Conservation (phyloP, 2,329 filamentous ascomycete species). For the Sporothrix phasma region DNA sequence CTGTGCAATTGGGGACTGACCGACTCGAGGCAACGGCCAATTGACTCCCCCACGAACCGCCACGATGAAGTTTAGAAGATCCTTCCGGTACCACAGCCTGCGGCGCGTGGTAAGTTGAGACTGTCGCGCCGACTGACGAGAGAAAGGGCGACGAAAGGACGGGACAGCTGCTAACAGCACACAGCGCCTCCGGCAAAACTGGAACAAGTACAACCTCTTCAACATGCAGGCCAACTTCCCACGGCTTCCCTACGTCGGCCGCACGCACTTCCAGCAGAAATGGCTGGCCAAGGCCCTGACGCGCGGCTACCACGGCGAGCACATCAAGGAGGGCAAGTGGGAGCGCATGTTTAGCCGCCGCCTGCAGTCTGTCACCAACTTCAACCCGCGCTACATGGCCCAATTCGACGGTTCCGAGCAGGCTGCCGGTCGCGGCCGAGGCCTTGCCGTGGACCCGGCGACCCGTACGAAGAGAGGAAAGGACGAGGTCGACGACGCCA, state of each 20-base stretch:
- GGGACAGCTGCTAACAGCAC: background rate
- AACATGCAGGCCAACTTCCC: slow-evolving; percentile 55
- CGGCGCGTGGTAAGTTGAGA: slow-evolving; percentile 49
- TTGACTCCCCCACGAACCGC: slow-evolving; percentile 12
- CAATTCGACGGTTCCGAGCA: slow-evolving; percentile 70
- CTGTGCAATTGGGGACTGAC: background rate
- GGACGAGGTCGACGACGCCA: slow-evolving; percentile 16
- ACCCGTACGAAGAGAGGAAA: too few species aligned
- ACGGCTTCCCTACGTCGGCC: slow-evolving; percentile 31
- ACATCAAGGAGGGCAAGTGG: slow-evolving; percentile 90
- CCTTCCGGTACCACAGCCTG: slow-evolving; percentile 57
- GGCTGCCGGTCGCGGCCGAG: slow-evolving; percentile 74
- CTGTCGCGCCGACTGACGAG: background rate
- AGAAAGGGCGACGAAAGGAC: background rate
- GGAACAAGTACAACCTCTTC: slow-evolving; percentile 96
- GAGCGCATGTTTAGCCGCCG: slow-evolving; percentile 80
- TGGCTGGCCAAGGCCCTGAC: slow-evolving; percentile 80
- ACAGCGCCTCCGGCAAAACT: slow-evolving; percentile 88
- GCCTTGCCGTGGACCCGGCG: slow-evolving; percentile 30
- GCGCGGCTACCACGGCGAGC: slow-evolving; percentile 87
- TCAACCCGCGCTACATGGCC: slow-evolving; percentile 74
- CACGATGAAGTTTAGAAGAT: slow-evolving; percentile 43
- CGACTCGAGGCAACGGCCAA: background rate
- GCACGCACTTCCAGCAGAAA: slow-evolving; percentile 97
- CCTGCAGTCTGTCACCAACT: slow-evolving; percentile 72